Evolutionary conservation across 495 filamentous ascomycete genomes (phyloP).

Genomic region (Ramalina intermedia): DNA sequence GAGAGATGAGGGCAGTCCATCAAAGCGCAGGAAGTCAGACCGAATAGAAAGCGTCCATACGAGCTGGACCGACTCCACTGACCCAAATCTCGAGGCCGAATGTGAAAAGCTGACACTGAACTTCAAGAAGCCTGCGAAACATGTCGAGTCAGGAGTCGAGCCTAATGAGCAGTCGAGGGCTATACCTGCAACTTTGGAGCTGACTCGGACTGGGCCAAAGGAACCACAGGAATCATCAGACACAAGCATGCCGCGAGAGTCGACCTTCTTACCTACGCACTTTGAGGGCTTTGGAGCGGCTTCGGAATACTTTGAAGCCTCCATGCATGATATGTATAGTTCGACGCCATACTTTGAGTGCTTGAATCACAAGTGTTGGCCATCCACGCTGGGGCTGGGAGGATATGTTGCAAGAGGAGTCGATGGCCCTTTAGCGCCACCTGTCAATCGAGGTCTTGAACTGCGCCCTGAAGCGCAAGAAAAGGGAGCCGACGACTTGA

Average conservation of each 20-base stretch:
- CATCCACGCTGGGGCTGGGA: background rate
- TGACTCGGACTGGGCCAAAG: too few relatives aligned
- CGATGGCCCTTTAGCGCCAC: background rate
- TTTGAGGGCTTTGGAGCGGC: constrained; percentile 25
- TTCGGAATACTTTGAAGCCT: constrained; percentile 40
- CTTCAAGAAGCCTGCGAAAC: constrained; percentile 15
- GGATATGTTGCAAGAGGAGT: background rate
- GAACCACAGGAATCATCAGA: constrained; percentile 2
- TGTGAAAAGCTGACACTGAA: constrained; percentile 2
- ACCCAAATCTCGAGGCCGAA: constrained; percentile 17
- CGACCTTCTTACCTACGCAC: background rate
- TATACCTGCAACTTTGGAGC: too few relatives aligned
- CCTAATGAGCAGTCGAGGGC: constrained; percentile 2
- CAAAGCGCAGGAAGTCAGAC: background rate
- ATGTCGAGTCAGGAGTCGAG: background rate
- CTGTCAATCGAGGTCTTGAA: background rate
- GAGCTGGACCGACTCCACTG: constrained; percentile 17
- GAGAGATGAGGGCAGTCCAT: constrained; percentile 13
- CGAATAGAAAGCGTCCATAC: constrained; percentile 11
- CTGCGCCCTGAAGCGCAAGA: background rate
- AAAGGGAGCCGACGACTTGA: background rate
- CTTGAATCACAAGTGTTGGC: constrained; percentile 30
- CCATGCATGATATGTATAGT: constrained; percentile 35
- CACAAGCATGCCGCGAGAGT: constrained; percentile 6
- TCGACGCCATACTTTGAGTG: constrained; percentile 36